These are phyloP conservation scores for Botrytis deweyae DNA, from an alignment of 2,329 filamentous ascomycete species.

Conservation along the genomic window DNA sequence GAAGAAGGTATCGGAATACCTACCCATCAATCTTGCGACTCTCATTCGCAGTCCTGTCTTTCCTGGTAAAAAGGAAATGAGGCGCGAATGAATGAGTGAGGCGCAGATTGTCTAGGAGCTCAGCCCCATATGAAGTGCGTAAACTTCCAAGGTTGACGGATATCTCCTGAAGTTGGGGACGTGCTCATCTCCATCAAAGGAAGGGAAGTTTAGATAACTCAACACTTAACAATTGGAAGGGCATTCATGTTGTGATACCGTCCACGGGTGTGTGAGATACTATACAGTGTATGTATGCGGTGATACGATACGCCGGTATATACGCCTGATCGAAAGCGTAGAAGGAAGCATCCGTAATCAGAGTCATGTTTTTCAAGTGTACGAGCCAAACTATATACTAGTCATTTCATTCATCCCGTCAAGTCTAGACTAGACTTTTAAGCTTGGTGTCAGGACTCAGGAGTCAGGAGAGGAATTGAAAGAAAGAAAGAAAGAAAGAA, in stretches of 20 bases:
- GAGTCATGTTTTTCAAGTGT: background rate
- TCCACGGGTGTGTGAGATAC: background rate
- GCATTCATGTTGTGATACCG: background rate
- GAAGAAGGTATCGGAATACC: background rate
- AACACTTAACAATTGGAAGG: background rate
- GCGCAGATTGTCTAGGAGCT: constrained; percentile 19
- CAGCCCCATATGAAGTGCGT: constrained; percentile 21
- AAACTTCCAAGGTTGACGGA: constrained; percentile 7
- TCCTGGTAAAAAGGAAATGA: constrained; percentile 11
- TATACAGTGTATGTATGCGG: background rate
- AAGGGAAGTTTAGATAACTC: background rate
- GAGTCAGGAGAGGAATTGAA: background rate
- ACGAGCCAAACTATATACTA: background rate
- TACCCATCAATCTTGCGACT: background rate
- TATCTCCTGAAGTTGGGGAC: constrained; percentile 18
- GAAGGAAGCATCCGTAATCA: background rate
- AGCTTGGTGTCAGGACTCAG: background rate
- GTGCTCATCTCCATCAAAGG: background rate
- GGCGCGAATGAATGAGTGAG: constrained; percentile 13
- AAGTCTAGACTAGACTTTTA: constrained; percentile 1
- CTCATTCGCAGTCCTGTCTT: constrained; percentile 1
- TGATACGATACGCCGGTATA: background rate
- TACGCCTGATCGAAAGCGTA: background rate
- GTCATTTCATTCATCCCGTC: background rate
- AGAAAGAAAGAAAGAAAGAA: background rate